phyloP scores from a whole-genome alignment of 306 rosid species.

The Glycine soja region DNA sequence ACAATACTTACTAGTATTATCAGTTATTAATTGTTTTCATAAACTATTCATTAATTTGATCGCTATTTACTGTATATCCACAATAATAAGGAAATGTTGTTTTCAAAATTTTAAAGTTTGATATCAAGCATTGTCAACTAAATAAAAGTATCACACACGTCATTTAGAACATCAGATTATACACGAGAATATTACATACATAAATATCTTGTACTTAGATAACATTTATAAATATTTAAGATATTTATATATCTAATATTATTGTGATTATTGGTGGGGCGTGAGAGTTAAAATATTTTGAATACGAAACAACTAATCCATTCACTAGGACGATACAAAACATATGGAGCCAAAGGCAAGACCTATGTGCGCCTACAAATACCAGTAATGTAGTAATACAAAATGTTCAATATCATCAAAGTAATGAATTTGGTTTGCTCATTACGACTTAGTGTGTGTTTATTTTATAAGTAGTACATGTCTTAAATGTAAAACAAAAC shows the following conservation, averaged over 20 bases:
- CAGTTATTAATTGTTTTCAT: not conserved
- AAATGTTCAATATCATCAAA: slow-evolving; percentile 10
- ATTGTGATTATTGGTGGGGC: not conserved
- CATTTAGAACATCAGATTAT: not conserved
- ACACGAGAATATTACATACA: not conserved
- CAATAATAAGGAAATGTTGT: not conserved
- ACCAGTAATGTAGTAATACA: not conserved
- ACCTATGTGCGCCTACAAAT: no score
- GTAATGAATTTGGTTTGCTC: not conserved
- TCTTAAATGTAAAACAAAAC: not conserved
- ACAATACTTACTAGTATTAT: not conserved
- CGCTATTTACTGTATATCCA: not conserved
- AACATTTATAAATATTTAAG: not conserved
- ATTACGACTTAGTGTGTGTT: not conserved
- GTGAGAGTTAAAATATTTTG: not conserved
- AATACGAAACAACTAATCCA: slow-evolving; percentile 1
- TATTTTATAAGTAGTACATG: not conserved
- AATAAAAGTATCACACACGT: no score
- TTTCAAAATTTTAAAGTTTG: no score
- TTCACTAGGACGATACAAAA: not conserved
- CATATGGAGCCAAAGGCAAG: not conserved
- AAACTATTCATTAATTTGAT: not conserved
- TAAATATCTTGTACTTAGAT: not conserved
- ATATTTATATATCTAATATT: not conserved
- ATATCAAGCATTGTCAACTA: no score